Evolutionary conservation across 2,329 filamentous ascomycete genomes (phyloP), one percentile per base, ranked within the genome.

Genomic region (Fusarium euwallaceae): DNA sequence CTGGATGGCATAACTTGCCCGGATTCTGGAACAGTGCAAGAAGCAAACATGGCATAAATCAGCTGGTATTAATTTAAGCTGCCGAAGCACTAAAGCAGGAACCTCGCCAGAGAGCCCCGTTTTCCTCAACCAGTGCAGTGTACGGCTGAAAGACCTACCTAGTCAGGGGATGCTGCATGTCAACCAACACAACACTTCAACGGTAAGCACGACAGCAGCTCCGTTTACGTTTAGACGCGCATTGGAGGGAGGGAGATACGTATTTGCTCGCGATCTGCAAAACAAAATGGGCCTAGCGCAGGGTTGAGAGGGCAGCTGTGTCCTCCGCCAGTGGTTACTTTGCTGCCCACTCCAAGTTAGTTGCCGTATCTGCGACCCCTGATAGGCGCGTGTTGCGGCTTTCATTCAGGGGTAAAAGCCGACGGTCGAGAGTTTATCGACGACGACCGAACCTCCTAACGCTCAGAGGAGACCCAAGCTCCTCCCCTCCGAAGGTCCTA

Each of bases 391-490:
- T 62, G 56, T 59, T 69, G 70, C 64, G 75, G 75, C 65, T 76
- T 66, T 73, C 48, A 60, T 65, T 76, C 75, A 77, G 75, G 73
- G 75, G 75, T 59, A 53, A 69, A 64, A 51, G 51, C 9, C 59
- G 36, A 53, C 60, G 65, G 61, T 48, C 16, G 34, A 41, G 56
- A 55, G 55, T 59, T 61, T 61, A 67, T 39, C 45, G 55, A 64
- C 41, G 55, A 45, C 39, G 48, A 56, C 60, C 59, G 58, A 65
- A 17, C 36, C 67, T 59, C 51, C 39, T 45, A 43, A 61, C n/a
- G 24, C 24, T 20, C 59, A 43, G 32, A 29, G 27, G 51, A 66
- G 39, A 22, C 58, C 45, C 55, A n/a, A 51, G 24, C 41, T 67
- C 14, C 48, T 55, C 10, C 24, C 51, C 66, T 45, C 39, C 24